Percentiles rank a stretch among this genome's conserved stretches.
These are phyloP conservation scores for Boletus tylopilopsis DNA, from an alignment of 768 basidiomycete genomes.

Conservation along the genomic window DNA sequence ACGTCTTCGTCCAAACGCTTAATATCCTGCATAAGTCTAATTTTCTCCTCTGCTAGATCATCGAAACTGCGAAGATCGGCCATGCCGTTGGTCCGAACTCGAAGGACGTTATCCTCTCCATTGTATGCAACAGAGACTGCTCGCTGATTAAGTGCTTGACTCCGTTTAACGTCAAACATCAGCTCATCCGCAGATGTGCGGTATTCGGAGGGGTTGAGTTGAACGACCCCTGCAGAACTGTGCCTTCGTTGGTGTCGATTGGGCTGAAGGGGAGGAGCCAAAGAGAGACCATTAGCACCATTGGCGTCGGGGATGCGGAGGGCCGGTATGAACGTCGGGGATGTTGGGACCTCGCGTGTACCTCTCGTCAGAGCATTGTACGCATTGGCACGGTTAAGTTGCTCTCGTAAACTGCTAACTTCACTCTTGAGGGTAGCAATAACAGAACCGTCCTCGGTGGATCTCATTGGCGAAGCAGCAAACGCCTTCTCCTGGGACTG, in stretches of 20 bases:
- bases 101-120: slow-evolving; percentile 70
- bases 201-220: slow-evolving; percentile 53
- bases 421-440: slow-evolving; percentile 90
- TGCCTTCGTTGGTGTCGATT: slow-evolving; percentile 78
- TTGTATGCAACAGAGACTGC: slow-evolving; percentile 88
- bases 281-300: slow-evolving; percentile 41
- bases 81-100: slow-evolving; percentile 61
- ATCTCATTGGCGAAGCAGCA: slow-evolving; percentile 60
- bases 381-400: slow-evolving; percentile 93
- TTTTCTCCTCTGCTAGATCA: slow-evolving; percentile 93
- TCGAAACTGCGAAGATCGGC: slow-evolving; percentile 74
- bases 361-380: slow-evolving; percentile 82
- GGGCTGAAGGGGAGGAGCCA: slow-evolving; percentile 31
- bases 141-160: slow-evolving; percentile 68
- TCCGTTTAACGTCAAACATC: slow-evolving; percentile 70
- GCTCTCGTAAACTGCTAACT: slow-evolving; percentile 88
- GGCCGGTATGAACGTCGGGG: slow-evolving; percentile 82
- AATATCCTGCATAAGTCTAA: slow-evolving; percentile 85
- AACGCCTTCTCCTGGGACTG: slow-evolving; percentile 72
- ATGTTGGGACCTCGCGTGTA: slow-evolving; percentile 68
- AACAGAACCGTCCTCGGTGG: slow-evolving; percentile 80
- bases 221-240: slow-evolving; percentile 80
- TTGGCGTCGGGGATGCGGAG: slow-evolving; percentile 53
- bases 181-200: slow-evolving; percentile 77
- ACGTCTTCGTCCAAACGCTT: slow-evolving; percentile 93